Evolutionary conservation across 352 stramenopile genomes (phyloP).

Genomic region (Phytophthora syringae): DNA sequence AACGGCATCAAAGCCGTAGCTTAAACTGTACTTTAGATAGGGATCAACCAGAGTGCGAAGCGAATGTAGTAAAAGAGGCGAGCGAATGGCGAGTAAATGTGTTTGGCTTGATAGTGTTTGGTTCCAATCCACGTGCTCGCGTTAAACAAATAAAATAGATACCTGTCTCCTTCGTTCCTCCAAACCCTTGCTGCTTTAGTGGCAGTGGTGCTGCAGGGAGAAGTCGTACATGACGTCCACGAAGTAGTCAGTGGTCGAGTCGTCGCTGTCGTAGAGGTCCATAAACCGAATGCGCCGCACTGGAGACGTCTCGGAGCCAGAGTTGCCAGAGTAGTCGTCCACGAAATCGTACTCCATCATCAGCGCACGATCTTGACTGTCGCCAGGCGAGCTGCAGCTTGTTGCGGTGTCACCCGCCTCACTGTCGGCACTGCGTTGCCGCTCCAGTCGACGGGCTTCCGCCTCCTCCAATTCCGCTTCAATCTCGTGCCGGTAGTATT

Average conservation of each 20-base stretch:
- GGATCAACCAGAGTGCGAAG: constrained; percentile 6
- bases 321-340: constrained; percentile 61
- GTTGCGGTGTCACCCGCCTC: constrained; percentile 31
- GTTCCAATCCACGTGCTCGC: too few relatives aligned
- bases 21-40: constrained; percentile 17
- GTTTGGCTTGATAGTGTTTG: too few relatives aligned
- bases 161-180: constrained; percentile 1
- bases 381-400: constrained; percentile 26
- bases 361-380: constrained; percentile 39
- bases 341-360: constrained; percentile 84
- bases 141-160: constrained; percentile 29
- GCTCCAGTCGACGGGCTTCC: constrained; percentile 38
- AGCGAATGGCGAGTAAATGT: too few relatives aligned
- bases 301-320: constrained; percentile 54
- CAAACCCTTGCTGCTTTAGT: too few relatives aligned
- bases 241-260: constrained; percentile 60
- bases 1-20: constrained; percentile 29
- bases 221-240: constrained; percentile 75
- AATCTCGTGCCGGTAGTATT: constrained; percentile 69
- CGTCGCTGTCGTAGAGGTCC: constrained; percentile 63
- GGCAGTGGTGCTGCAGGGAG: constrained; percentile 34
- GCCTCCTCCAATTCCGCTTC: constrained; percentile 54
- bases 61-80: constrained; percentile 8
- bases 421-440: constrained; percentile 21
- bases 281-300: constrained; percentile 67